Base-by-base conservation (phyloP, 306 rosid species). In the Carpinus viminea region DNA sequence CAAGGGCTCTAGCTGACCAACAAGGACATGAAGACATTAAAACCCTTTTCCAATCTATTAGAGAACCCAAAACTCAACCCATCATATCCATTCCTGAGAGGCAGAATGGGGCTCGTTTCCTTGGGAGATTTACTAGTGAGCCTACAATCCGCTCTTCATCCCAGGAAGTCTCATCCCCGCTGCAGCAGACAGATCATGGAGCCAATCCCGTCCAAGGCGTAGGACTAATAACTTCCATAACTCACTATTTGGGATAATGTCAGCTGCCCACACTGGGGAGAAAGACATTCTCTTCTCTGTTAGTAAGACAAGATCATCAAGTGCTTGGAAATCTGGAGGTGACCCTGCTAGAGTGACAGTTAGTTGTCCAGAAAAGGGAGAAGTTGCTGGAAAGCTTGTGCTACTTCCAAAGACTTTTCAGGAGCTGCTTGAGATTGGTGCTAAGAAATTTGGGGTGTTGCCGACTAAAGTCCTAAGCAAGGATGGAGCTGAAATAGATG, bases 181-280 rank as follows among this genome's bases (percentile, higher is more conserved):
- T 17, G 11, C 51, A 36, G 17, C 70, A 0, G 95, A 92, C 5
- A 84, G 85, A 17, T 68, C 90, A 68, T 78, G 77, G 89, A 80
- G 78, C 36, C 86, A 76, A 12, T 76, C 61, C 76, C 90, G 89
- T 3, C 94, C 94, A 0, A 83, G 98, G 81, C 92, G 97, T 47
- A 84, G 88, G 83, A 82, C 73, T 16, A 87, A 69, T 79, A 93
- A 88, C 83, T 93, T 83, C 65, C 85, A 91, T 73, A 96, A 96
- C 83, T 93, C 96, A 0, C 78, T 96, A 51, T 89, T 96, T 31
- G 97, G 98, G 59, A 81, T 96, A 34, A 96, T 93, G 92, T 89
- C 94, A 4, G 87, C 90, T 17, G 90, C 93, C 8, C 86, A 87
- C 43, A 79, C 81, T 0, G 88, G 88, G 11, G 92, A 90, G 74